phyloP scores from a whole-genome alignment of 2,329 filamentous ascomycete genomes.

The Fusarium cicatricum region DNA sequence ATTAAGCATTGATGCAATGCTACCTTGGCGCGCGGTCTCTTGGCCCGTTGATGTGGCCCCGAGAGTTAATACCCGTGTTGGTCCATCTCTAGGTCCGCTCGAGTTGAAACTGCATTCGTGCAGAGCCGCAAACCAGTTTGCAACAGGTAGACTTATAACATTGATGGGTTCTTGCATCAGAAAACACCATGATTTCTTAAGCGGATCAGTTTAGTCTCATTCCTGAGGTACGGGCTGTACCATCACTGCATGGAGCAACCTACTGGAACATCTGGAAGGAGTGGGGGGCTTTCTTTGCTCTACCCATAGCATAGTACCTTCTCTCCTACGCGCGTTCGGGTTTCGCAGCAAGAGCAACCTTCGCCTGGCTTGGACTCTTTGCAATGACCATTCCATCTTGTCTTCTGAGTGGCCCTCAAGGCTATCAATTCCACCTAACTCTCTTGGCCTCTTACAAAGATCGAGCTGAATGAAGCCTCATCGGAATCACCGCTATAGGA shows the following conservation, averaged over 20 bases:
- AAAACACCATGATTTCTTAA: no score
- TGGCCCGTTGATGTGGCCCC: constrained; percentile 25
- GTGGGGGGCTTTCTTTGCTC: no score
- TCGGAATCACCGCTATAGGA: neutral
- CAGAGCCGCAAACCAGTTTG: neutral
- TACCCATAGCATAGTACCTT: no score
- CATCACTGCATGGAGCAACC: no score
- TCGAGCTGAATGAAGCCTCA: constrained; percentile 14
- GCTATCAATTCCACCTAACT: no score
- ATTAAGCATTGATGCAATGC: constrained; percentile 40
- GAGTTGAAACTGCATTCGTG: neutral
- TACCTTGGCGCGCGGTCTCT: constrained; percentile 39
- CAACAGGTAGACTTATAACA: no score
- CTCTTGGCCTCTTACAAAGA: neutral
- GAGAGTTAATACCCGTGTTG: constrained; percentile 14
- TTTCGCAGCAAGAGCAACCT: neutral
- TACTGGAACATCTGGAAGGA: no score
- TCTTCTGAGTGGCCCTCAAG: neutral
- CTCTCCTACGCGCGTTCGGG: neutral
- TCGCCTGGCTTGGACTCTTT: neutral
- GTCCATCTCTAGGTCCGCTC: constrained; percentile 3
- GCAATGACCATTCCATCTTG: neutral
- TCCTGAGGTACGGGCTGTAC: no score
- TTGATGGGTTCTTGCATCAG: no score
- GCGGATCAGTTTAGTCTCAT: no score